Evolutionary conservation across 2,329 filamentous ascomycete genomes (phyloP).

Genomic region (Thielaviopsis euricoi): DNA sequence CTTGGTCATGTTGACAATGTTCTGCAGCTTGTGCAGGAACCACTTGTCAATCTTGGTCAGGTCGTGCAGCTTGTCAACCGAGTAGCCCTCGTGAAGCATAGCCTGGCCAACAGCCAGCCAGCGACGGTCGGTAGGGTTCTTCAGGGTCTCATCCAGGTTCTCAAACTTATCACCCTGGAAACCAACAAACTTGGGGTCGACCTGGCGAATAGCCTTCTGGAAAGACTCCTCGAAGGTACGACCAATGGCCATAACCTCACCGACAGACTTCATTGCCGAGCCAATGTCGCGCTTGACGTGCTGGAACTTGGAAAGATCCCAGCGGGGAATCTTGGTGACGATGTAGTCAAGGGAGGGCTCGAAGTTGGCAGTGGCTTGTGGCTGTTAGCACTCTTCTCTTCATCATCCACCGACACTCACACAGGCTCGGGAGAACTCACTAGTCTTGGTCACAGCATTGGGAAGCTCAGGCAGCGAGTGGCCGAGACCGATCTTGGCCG

Average conservation of each 20-base stretch:
- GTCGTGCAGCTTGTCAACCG: slow-evolving; percentile 80
- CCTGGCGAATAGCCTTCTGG: slow-evolving; percentile 95
- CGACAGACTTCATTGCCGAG: slow-evolving; percentile 96
- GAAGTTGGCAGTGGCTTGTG: slow-evolving; percentile 72
- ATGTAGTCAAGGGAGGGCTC: slow-evolving; percentile 96
- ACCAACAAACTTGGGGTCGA: slow-evolving; percentile 79
- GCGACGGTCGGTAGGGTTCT: slow-evolving; percentile 87
- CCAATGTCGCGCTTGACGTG: slow-evolving; percentile 96
- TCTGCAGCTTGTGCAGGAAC: slow-evolving; percentile 97
- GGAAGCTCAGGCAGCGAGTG: slow-evolving; percentile 90
- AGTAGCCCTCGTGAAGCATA: slow-evolving; percentile 93
- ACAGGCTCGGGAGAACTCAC: not conserved
- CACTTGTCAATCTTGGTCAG: slow-evolving; percentile 98
- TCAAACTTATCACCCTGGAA: slow-evolving; percentile 95
- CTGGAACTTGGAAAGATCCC: slow-evolving; percentile 98
- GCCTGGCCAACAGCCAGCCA: slow-evolving; percentile 97
- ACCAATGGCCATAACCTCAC: slow-evolving; percentile 98
- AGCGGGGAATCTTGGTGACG: slow-evolving; percentile 95
- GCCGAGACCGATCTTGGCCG: slow-evolving; percentile 93
- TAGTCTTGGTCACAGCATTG: slow-evolving; percentile 96
- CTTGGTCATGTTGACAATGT: slow-evolving; percentile 80
- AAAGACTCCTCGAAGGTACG: slow-evolving; percentile 98
- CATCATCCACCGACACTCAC: no score
- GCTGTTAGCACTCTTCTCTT: not conserved
- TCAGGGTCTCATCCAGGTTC: slow-evolving; percentile 73